Evolutionary conservation across 2,329 filamentous ascomycete genomes (phyloP).

Genomic region (Cyclaneusma minus): DNA sequence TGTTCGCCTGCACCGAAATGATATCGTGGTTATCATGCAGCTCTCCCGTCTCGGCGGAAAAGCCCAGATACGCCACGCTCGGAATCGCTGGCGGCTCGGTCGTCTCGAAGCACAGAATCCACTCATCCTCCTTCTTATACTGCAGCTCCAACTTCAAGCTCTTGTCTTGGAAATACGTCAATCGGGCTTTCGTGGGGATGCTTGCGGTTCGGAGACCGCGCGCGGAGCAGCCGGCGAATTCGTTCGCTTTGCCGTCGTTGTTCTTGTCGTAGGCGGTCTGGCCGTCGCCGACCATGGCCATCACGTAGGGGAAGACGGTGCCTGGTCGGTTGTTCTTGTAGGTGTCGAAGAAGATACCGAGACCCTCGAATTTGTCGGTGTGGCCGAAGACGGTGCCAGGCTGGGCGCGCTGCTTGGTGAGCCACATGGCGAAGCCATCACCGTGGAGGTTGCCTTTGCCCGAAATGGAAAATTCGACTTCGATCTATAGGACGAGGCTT

Average conservation of each 20-base stretch:
- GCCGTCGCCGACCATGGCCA: conserved; percentile 96
- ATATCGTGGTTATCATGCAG: conserved; percentile 97
- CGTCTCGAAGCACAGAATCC: conserved; percentile 77
- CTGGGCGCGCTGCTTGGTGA: conserved; percentile 80
- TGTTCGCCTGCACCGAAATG: conserved; percentile 70
- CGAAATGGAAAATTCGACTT: conserved; percentile 88
- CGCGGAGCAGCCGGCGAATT: conserved; percentile 89
- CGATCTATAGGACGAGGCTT: conserved; percentile 37
- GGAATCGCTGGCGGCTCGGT: conserved; percentile 62
- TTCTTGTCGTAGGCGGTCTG: conserved; percentile 80
- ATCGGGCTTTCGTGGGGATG: conserved; percentile 66
- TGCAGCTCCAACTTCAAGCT: conserved; percentile 78
- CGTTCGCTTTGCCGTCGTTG: conserved; percentile 85
- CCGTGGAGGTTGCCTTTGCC: conserved; percentile 83
- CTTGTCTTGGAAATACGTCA: conserved; percentile 97
- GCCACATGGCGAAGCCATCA: conserved; percentile 95
- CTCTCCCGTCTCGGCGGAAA: conserved; percentile 85
- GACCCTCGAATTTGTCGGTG: conserved; percentile 77
- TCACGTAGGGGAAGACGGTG: conserved; percentile 90
- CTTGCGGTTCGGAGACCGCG: conserved; percentile 71
- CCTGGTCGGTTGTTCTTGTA: conserved; percentile 99
- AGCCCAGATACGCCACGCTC: conserved; percentile 57
- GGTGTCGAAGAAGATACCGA: conserved; percentile 87
- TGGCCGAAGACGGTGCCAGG: conserved; percentile 77
- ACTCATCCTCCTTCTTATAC: conserved; percentile 82